phyloP scores from a whole-genome alignment of 768 basidiomycete species.

The Russula olivacea region DNA sequence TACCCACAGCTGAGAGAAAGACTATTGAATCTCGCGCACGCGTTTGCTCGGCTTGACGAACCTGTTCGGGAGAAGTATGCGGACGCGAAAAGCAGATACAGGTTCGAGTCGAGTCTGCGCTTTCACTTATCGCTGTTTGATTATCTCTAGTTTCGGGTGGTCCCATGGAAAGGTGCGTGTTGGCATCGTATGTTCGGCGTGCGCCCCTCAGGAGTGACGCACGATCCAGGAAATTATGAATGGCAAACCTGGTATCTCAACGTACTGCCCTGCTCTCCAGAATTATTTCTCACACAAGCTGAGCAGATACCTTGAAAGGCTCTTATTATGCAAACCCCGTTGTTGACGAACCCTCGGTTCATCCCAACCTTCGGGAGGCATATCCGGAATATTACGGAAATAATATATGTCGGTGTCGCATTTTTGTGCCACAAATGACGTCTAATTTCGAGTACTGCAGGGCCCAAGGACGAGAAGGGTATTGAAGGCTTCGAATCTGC shows the following conservation, averaged over 20 bases:
- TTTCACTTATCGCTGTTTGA: neutral
- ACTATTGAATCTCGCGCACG: conserved; percentile 67
- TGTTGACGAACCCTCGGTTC: conserved; percentile 58
- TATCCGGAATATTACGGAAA: conserved; percentile 82
- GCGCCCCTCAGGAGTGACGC: conserved; percentile 1
- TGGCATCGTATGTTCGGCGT: neutral
- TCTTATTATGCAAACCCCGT: conserved; percentile 91
- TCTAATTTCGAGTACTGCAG: conserved; percentile 33
- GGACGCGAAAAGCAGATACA: conserved; percentile 67
- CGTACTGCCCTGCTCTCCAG: neutral
- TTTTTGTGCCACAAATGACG: neutral
- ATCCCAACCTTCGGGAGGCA: conserved; percentile 44
- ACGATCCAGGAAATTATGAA: conserved; percentile 84
- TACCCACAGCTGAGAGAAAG: conserved; percentile 62
- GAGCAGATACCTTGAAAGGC: conserved; percentile 76
- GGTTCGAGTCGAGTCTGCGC: conserved; percentile 40
- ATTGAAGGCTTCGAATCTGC: conserved; percentile 77
- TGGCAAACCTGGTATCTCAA: conserved; percentile 62
- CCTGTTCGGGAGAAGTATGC: conserved; percentile 64
- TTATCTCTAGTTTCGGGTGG: conserved; percentile 77
- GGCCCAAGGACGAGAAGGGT: conserved; percentile 52
- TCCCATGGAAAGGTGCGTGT: conserved; percentile 79
- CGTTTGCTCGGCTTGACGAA: conserved; percentile 69
- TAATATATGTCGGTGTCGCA: conserved; percentile 68
- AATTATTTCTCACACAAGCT: neutral